These are phyloP conservation scores for Albophoma yamanashiensis DNA, from an alignment of 2,329 filamentous ascomycete species.

Conservation along the genomic window DNA sequence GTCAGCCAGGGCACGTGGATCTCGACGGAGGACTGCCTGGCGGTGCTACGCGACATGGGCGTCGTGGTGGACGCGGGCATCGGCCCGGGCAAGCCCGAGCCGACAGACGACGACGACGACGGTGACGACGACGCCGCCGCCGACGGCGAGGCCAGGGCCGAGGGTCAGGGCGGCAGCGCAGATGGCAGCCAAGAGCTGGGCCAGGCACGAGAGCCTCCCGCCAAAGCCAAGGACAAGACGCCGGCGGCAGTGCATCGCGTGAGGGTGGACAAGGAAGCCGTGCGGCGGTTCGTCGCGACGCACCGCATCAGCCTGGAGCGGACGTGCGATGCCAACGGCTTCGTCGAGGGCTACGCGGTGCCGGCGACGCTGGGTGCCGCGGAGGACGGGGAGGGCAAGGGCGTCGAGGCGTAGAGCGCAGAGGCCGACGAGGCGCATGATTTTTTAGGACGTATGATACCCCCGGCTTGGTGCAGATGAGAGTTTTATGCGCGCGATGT, in stretches of 20 bases:
- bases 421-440: not conserved
- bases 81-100: conserved; percentile 27
- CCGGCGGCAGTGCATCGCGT: conserved; percentile 29
- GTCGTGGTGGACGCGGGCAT: conserved; percentile 49
- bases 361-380: conserved; percentile 24
- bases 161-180: not conserved
- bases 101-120: conserved; percentile 10
- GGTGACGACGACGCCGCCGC: conserved; percentile 12
- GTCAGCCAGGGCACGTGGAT: conserved; percentile 77
- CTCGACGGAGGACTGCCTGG: conserved; percentile 70
- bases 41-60: conserved; percentile 69
- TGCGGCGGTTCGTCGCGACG: conserved; percentile 56
- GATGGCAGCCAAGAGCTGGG: conserved; percentile 8
- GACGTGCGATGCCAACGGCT: conserved; percentile 64
- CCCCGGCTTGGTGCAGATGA: not conserved
- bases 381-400: conserved; percentile 18
- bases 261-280: conserved; percentile 39
- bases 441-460: not conserved
- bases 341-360: conserved; percentile 55
- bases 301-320: conserved; percentile 53
- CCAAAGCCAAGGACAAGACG: conserved; percentile 17
- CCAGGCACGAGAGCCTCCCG: not conserved
- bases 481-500: not conserved
- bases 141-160: conserved; percentile 6
- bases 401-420: conserved; percentile 4